Conservation (phyloP, 495 filamentous ascomycete genomes). For the Podospora australis region DNA sequence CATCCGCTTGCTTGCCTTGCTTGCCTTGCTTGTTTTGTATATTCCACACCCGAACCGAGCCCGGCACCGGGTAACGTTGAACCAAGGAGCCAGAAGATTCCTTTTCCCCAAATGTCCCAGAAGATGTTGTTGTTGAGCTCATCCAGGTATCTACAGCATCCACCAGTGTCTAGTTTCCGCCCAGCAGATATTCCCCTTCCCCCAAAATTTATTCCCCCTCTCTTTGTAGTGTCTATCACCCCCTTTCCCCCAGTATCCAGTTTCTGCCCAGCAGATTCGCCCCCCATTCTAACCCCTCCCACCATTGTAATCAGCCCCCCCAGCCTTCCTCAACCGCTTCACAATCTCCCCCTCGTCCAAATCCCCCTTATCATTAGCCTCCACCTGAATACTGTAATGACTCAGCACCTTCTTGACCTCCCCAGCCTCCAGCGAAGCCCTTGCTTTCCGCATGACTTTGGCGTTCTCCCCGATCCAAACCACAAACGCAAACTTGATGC, state of each 20-base stretch:
- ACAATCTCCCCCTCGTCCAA: slow-evolving; percentile 50
- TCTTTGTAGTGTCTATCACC: too few relatives aligned
- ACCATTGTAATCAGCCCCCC: slow-evolving; percentile 55
- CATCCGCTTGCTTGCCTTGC: too few relatives aligned
- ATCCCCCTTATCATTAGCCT: slow-evolving; percentile 44
- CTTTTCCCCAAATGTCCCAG: neutral
- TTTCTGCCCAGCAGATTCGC: slow-evolving; percentile 12
- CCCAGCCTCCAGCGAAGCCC: slow-evolving; percentile 52
- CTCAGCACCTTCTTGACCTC: slow-evolving; percentile 48
- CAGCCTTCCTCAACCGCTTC: slow-evolving; percentile 44
- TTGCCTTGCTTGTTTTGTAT: too few relatives aligned
- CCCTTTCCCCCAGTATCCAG: too few relatives aligned
- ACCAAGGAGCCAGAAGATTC: neutral
- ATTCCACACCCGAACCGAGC: too few relatives aligned
- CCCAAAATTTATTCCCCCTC: neutral
- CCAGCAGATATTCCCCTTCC: neutral
- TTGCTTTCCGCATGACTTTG: slow-evolving; percentile 54
- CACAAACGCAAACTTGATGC: slow-evolving; percentile 53
- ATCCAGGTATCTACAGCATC: too few relatives aligned
- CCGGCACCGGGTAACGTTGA: too few relatives aligned
- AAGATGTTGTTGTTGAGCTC: too few relatives aligned
- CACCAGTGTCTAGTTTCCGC: too few relatives aligned
- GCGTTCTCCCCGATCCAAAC: slow-evolving; percentile 51
- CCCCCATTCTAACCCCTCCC: slow-evolving; percentile 45
- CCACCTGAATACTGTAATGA: slow-evolving; percentile 48